Base-by-base conservation (phyloP, 305 asterid genomes). In the Fraxinus greggii region DNA sequence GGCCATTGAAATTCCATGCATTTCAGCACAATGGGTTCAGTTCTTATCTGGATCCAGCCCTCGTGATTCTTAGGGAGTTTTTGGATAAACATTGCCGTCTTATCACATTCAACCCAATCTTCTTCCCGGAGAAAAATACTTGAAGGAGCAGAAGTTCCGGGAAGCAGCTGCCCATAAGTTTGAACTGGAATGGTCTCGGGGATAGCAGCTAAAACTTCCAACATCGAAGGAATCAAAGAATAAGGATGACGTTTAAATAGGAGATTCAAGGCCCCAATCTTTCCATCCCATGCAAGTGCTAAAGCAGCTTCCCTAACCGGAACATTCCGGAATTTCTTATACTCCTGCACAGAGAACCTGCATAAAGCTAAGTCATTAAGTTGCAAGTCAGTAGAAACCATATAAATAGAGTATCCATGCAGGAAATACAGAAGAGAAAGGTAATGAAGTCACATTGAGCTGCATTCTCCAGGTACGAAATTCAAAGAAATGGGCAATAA, bases 161-260 rank as follows among this genome's bases (percentile, higher is more conserved):
- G 99, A 93, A 97, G 99, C 87, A 97, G 90, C 72, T 97, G 98
- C 26, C 90, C 93, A 87, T 94, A 97, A 75, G 95, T 89, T 84
- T 93, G 94, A 84, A 96, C 98, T 54, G 97, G 94, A 88, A 97
- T 85, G n/a, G 99, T 97, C 89, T 97, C 99, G 65, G 99, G 99
- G 75, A 96, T 91, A 87, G 99, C 97, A 87, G 98, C 95, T 85
- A 94, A 89, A 87, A 93, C 93, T 80, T 94, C 97, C 92, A 97
- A 88, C 89, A 91, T 85, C 73, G 89, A 91, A 84, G 96, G 92
- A 87, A 86, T 69, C 85, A 94, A 87, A 51, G 99, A 92, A 92
- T 87, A 92, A 74, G 93, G 94, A 89, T 97, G 99, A 13, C 98
- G 97, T 87, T 97, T 94, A 84, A 97, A 92, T 40, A 97, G 89